phyloP scores from a whole-genome alignment of 768 basidiomycete species.

The Mycena galopus region DNA sequence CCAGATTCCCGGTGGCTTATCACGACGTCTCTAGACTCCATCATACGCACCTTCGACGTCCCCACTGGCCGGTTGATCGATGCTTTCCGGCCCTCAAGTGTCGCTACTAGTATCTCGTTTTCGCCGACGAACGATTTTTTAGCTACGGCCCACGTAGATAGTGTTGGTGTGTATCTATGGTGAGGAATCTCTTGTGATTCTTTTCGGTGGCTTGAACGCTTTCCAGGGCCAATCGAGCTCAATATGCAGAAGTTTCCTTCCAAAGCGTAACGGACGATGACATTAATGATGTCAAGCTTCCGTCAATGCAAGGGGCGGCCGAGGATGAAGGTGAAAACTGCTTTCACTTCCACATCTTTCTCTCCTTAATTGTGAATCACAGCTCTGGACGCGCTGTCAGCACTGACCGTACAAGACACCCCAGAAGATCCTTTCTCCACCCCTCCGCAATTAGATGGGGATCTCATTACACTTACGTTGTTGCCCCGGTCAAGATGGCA shows the following conservation, averaged over 20 bases:
- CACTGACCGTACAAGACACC: slow-evolving; percentile 71
- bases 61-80: slow-evolving; percentile 95
- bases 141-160: slow-evolving; percentile 94
- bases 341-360: neutral
- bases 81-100: slow-evolving; percentile 87
- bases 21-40: slow-evolving; percentile 87
- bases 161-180: slow-evolving; percentile 96
- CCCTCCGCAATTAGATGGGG: slow-evolving; percentile 89
- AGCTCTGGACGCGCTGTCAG: slow-evolving; percentile 83
- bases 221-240: slow-evolving; percentile 93
- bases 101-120: slow-evolving; percentile 92
- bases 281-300: slow-evolving; percentile 76
- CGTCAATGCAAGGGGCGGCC: slow-evolving; percentile 84
- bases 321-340: slow-evolving; percentile 79
- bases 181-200: slow-evolving; percentile 44
- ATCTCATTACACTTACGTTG: slow-evolving; percentile 93
- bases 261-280: slow-evolving; percentile 84
- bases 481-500: slow-evolving; percentile 96
- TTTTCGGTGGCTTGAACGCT: slow-evolving; percentile 14
- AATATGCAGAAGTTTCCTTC: slow-evolving; percentile 89
- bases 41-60: slow-evolving; percentile 95
- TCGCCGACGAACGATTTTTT: slow-evolving; percentile 97
- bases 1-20: slow-evolving; percentile 96
- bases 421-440: slow-evolving; percentile 81
- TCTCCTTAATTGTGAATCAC: slow-evolving; percentile 16